Evolutionary conservation across 805 yeast genomes (phyloP).

Genomic region (Metschnikowia gelsemii): DNA sequence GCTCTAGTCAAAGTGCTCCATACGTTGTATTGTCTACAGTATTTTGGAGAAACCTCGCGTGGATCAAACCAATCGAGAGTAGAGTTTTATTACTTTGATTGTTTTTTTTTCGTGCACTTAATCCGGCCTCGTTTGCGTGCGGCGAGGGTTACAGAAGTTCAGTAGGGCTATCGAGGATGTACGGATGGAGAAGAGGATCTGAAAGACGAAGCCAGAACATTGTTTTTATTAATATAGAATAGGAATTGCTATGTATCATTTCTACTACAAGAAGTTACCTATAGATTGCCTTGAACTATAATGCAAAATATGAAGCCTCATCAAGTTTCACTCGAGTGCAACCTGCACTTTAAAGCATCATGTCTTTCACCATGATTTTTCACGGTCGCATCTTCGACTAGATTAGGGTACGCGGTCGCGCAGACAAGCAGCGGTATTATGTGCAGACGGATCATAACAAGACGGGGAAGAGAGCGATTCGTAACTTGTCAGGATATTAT

Average conservation of each 20-base stretch:
- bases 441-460: not conserved
- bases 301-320: too few relatives aligned
- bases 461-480: too few relatives aligned
- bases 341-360: too few relatives aligned
- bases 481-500: not conserved
- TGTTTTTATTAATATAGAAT: not conserved
- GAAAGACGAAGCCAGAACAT: not conserved
- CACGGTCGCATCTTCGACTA: too few relatives aligned
- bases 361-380: too few relatives aligned
- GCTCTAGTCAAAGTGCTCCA: too few relatives aligned
- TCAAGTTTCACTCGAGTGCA: too few relatives aligned
- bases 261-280: too few relatives aligned
- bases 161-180: constrained; percentile 1
- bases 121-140: constrained; percentile 6
- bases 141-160: constrained; percentile 11
- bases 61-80: constrained; percentile 6
- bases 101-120: constrained; percentile 6
- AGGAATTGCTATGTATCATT: too few relatives aligned
- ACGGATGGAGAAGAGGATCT: constrained; percentile 1
- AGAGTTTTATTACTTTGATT: constrained; percentile 1
- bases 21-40: not conserved
- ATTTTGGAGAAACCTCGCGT: not conserved
- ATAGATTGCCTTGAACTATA: too few relatives aligned
- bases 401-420: not conserved
- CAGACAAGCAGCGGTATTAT: not conserved